Evolutionary conservation across 192 early-diverging fungal genomes (phyloP), one percentile per base, ranked within the genome.

Genomic region (Spizellomyces sp.): DNA sequence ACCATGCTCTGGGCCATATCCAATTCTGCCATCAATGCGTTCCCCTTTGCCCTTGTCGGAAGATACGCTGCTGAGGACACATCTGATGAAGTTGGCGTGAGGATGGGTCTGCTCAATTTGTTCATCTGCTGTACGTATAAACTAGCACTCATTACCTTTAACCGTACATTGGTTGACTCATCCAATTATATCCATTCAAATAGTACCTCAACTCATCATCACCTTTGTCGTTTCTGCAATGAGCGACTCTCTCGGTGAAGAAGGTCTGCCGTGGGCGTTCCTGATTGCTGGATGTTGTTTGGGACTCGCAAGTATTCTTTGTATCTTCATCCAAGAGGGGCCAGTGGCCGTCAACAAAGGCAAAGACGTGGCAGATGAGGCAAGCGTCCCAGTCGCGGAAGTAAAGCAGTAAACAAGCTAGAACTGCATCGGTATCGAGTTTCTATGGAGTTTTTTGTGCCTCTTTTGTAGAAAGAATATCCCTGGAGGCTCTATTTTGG

Each of bases 21-120:
- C 59, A 61, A 61, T 41, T 61, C 22, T 27, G 55, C 50, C 7
- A 21, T 21, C 64, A 66, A 55, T 36, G 27, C 50, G 6, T 66
- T 55, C 64, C 64, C 64, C 4, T 66, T 46, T 50, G 64, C 64
- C 27, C 46, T 66, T 15, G 64, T 66, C 46, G 46, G 64, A 48
- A 17, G 45, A 15, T 66, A 55, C 50, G 27, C 46, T 66, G 64
- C 64, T 8, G 47, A 55, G 27, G 64, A 66, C 64, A 55, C n/a
- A 14, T n/a, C 17, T 41, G 50, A 46, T 17, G 64, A 66, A 15
- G 48, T 50, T 48, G 48, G 55, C 65, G n/a, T 62, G 22, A 6
- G 58, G 17, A 61, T 61, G 59, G 59, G 59, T 61, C 59, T 61
- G 0, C 59, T 61, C 22, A 61, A 61, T 41, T 19, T 61, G 59